Evolutionary conservation across 257 asterid genomes (phyloP), one percentile per base, ranked within the genome.

Genomic region (Leonotis leonurus): DNA sequence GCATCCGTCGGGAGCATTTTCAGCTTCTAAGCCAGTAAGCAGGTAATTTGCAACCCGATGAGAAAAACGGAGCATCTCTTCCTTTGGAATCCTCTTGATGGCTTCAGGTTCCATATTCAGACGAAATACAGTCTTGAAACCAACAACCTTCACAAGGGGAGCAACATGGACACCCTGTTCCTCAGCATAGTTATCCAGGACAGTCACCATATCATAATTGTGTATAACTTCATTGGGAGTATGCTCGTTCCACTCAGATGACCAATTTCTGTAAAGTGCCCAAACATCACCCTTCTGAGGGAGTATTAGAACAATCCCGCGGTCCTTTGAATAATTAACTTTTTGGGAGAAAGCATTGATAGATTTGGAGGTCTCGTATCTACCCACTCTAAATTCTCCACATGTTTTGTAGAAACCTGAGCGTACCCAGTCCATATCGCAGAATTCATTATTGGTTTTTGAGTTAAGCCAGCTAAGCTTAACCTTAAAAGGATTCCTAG

Each of bases 381-480:
- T 80, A 48, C 95, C 92, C 49, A 73, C 78, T 75, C 93, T 79
- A 63, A 88, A 88, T 66, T 85, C 90, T 33, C 96, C 96, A 43
- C 90, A 83, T 0, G 96, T 81, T 77, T 88, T 88, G 18, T 72
- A 78, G 70, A 85, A 88, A 64, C 95, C 95, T 3, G 78, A 80
- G 66, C 82, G 79, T 29, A 82, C 82, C 96, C 96, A 85, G 27
- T 83, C 82, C 41, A 75, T 16, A 9, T 72, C 17, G 62, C 93
- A 65, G 56, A 88, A 88, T 54, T 88, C 96, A 43, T 56, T 64
- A 69, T 65, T 85, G 30, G 82, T 70, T 78, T 74, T 81, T 10
- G 96, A 88, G 81, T 88, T 83, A 45, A 88, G 88, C 88, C 92
- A 88, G 79, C 85, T 83, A 33, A 88, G 72, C 66, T 54, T 83